A percentile compares a stretch with the other conserved stretches of the same genome.
phyloP scores from a whole-genome alignment of 176 grass and related monocot genomes.

The Pontederia crassipes region DNA sequence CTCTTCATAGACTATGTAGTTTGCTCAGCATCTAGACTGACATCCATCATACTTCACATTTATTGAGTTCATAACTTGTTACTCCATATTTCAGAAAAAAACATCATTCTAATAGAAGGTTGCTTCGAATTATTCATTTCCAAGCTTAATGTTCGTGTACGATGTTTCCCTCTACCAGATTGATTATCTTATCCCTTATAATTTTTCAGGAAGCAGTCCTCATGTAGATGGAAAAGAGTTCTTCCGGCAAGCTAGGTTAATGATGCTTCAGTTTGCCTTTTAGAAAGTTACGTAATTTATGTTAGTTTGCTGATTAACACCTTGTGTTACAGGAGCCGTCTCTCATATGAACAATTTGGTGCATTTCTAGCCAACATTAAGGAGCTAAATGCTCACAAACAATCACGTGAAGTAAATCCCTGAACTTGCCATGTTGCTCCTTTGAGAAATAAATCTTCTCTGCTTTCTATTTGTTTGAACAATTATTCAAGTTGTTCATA shows the following conservation, averaged over 20 bases:
- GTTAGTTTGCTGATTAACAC: neutral
- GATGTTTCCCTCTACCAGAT: neutral
- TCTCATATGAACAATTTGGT: conserved; percentile 98
- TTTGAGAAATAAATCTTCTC: neutral
- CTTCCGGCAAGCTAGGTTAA: conserved; percentile 79
- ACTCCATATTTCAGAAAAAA: too few species aligned
- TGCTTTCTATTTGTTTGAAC: neutral
- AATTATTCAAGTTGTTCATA: too few species aligned
- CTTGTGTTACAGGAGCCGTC: conserved; percentile 57
- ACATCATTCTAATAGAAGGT: too few species aligned
- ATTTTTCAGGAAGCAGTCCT: conserved; percentile 60
- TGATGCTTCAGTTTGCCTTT: neutral
- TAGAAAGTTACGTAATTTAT: neutral
- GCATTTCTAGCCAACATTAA: conserved; percentile 92
- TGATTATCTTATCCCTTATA: conserved; percentile 6
- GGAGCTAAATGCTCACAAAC: conserved; percentile 86
- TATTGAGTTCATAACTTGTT: too few species aligned
- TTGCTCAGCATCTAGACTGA: too few species aligned
- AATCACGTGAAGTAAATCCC: conserved; percentile 64
- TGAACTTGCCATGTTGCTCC: neutral
- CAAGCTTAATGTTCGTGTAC: too few species aligned
- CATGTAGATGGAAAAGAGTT: conserved; percentile 95
- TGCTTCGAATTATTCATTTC: too few species aligned
- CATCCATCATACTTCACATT: too few species aligned
- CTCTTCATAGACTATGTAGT: too few species aligned